phyloP scores from a whole-genome alignment of 805 yeast species.

The Hanseniaspora guilliermondii region DNA sequence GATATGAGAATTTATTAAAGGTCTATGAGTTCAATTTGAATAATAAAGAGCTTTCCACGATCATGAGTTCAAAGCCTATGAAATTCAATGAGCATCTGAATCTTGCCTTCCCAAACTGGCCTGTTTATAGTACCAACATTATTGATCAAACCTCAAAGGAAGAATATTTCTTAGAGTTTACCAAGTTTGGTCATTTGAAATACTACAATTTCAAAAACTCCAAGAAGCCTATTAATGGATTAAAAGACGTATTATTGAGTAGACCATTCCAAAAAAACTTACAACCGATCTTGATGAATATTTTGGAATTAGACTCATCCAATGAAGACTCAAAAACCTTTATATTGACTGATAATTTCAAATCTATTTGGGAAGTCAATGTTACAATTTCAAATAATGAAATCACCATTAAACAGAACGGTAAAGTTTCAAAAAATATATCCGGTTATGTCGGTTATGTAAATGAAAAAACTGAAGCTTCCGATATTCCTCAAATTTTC shows the following conservation, averaged over 20 bases:
- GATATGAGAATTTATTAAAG: constrained; percentile 48
- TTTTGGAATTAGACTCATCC: neutral
- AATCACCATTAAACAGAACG: constrained; percentile 1
- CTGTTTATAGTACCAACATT: constrained; percentile 42
- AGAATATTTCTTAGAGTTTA: constrained; percentile 42
- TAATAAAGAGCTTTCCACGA: constrained; percentile 45
- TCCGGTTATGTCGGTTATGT: constrained; percentile 2
- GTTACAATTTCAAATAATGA: neutral
- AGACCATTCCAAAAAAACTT: constrained; percentile 15
- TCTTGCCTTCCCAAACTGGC: constrained; percentile 72
- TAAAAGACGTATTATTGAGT: constrained; percentile 21
- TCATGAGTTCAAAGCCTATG: constrained; percentile 51
- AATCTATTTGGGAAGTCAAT: constrained; percentile 7
- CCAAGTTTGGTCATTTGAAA: constrained; percentile 66
- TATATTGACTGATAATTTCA: constrained; percentile 9
- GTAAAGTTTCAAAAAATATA: constrained; percentile 2
- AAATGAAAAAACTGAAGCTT: neutral
- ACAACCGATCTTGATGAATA: constrained; percentile 7
- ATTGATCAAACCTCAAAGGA: constrained; percentile 25
- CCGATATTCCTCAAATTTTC: neutral
- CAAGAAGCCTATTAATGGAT: constrained; percentile 45
- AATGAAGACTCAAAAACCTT: neutral
- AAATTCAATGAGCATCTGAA: constrained; percentile 51
- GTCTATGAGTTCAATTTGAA: constrained; percentile 21
- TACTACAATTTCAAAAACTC: constrained; percentile 58